Conservation (phyloP, 495 filamentous ascomycete species). For the Penicillium angulare region DNA sequence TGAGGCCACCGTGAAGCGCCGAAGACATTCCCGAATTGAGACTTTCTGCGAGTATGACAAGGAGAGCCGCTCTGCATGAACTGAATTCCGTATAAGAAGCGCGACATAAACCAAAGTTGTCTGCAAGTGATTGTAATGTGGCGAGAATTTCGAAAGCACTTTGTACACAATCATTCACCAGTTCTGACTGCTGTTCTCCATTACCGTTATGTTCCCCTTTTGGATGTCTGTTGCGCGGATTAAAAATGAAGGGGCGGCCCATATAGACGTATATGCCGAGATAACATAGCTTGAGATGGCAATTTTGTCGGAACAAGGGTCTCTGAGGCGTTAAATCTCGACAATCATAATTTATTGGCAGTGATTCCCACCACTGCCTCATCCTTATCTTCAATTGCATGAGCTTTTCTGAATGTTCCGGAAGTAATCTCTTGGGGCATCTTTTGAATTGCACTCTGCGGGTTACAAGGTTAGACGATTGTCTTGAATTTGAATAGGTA, state of each 20-base stretch:
- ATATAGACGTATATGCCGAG: conserved; percentile 43
- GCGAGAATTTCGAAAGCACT: conserved; percentile 46
- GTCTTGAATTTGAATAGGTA: neutral
- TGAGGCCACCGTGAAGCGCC: conserved; percentile 11
- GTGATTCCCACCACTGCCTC: conserved; percentile 42
- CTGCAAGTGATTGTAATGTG: conserved; percentile 37
- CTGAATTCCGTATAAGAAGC: conserved; percentile 50
- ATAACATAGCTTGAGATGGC: conserved; percentile 46
- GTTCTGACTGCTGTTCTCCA: conserved; percentile 29
- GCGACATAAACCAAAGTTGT: conserved; percentile 43
- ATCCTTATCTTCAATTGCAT: conserved; percentile 34
- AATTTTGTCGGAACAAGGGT: conserved; percentile 39
- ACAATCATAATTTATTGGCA: conserved; percentile 35
- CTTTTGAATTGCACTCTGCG: conserved; percentile 28
- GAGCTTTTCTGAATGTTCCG: conserved; percentile 37
- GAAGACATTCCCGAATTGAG: conserved; percentile 23
- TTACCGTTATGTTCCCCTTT: conserved; percentile 13
- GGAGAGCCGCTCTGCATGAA: conserved; percentile 47
- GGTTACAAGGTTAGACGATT: neutral
- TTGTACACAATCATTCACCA: conserved; percentile 44
- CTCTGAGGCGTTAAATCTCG: conserved; percentile 31
- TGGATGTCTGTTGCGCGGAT: conserved; percentile 23
- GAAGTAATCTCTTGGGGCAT: conserved; percentile 34
- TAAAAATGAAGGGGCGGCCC: conserved; percentile 46
- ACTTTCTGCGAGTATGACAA: conserved; percentile 46